These are phyloP conservation scores for Stemphylium vesicarium DNA, from an alignment of 2,329 filamentous ascomycete genomes.

Conservation along the genomic window DNA sequence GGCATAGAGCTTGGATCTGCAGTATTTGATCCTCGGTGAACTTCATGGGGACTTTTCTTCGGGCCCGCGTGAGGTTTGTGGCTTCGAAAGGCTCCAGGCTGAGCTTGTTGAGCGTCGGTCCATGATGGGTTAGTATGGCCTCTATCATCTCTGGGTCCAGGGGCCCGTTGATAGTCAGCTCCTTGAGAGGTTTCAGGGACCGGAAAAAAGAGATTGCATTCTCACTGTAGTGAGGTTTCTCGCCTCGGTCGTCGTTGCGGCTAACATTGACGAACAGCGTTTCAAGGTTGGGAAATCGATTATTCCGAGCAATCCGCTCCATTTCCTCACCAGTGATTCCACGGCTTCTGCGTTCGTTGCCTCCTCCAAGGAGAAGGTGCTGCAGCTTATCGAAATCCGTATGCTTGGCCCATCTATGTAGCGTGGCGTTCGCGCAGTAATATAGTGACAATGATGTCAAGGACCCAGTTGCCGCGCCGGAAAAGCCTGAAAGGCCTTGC, in stretches of 20 bases:
- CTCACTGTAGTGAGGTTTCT: conserved; percentile 24
- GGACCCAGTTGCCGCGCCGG: background rate
- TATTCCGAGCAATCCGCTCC: conserved; percentile 20
- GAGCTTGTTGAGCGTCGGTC: conserved; percentile 20
- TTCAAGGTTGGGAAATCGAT: conserved; percentile 17
- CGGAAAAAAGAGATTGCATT: conserved; percentile 27
- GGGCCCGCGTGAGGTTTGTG: background rate
- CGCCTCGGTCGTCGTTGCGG: conserved; percentile 18
- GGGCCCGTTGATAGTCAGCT: conserved; percentile 19
- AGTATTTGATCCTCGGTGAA: conserved; percentile 20
- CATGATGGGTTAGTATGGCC: conserved; percentile 18
- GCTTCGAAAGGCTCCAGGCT: conserved; percentile 13
- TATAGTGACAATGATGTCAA: background rate
- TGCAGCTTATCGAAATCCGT: conserved; percentile 25
- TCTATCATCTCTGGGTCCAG: conserved; percentile 19
- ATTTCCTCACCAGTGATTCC: conserved; percentile 22
- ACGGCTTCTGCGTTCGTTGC: no score
- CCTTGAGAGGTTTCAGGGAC: conserved; percentile 20
- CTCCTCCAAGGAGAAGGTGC: conserved; percentile 21
- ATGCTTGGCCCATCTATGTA: conserved; percentile 22
- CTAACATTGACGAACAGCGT: conserved; percentile 17
- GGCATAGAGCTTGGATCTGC: conserved; percentile 21
- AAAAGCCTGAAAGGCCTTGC: background rate
- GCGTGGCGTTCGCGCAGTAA: no score
- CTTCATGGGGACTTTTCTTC: conserved; percentile 6